These are phyloP conservation scores for Thermothielavioides terrestris DNA, from an alignment of 495 filamentous ascomycete species.

Conservation along the genomic window DNA sequence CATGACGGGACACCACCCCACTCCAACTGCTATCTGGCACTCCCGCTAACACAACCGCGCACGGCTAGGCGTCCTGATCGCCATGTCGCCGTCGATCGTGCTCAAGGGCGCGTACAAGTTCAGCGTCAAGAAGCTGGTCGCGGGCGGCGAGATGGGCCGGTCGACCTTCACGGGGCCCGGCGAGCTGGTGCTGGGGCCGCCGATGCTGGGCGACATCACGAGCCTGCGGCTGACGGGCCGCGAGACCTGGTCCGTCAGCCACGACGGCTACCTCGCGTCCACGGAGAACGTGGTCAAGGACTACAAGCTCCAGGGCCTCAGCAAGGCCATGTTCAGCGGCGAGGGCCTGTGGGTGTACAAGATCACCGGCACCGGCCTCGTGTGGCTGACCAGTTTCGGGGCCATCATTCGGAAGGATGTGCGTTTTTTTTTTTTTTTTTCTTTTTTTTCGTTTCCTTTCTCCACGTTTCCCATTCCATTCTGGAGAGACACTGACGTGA, in stretches of 20 bases:
- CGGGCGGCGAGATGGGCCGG: constrained; percentile 68
- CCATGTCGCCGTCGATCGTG: constrained; percentile 82
- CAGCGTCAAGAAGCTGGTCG: constrained; percentile 73
- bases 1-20: neutral
- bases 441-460: neutral
- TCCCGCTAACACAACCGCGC: neutral
- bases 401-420: constrained; percentile 95
- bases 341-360: constrained; percentile 91
- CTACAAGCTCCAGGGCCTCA: constrained; percentile 77
- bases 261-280: constrained; percentile 67
- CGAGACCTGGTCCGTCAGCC: constrained; percentile 72
- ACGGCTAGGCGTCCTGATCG: constrained; percentile 82
- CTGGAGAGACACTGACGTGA: too few relatives aligned
- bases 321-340: constrained; percentile 87
- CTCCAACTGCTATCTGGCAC: too few relatives aligned
- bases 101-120: constrained; percentile 76
- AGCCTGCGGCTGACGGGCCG: constrained; percentile 60
- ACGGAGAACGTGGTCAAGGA: constrained; percentile 76
- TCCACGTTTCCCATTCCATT: too few relatives aligned
- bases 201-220: constrained; percentile 77
- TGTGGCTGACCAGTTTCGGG: constrained; percentile 88
- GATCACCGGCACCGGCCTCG: constrained; percentile 64
- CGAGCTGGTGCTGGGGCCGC: constrained; percentile 75
- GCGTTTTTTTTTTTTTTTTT: constrained; percentile 29
- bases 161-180: constrained; percentile 87